A percentile compares a stretch with the other conserved stretches of the same genome.
These are phyloP conservation scores for Cryptosporidium sp. DNA, from an alignment of 169 alveolate species.

Conservation along the genomic window DNA sequence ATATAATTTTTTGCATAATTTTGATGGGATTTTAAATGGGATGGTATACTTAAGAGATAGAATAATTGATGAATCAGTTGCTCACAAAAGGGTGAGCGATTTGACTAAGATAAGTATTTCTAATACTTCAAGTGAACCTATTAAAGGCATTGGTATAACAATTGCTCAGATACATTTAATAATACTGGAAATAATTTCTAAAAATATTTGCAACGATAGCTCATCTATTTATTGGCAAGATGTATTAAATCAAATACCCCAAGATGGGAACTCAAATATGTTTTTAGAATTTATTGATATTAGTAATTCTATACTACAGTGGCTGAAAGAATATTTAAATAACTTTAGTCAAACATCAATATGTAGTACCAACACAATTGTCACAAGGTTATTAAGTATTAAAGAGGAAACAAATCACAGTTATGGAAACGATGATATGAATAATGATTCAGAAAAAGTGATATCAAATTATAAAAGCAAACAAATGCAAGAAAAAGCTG, in stretches of 20 bases:
- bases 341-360: background rate
- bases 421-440: background rate
- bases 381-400: background rate
- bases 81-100: background rate
- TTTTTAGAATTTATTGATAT: slow-evolving; percentile 32
- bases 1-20: background rate
- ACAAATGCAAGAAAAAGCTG: background rate
- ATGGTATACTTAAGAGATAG: slow-evolving; percentile 46
- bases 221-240: slow-evolving; percentile 71
- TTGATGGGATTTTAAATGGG: slow-evolving; percentile 49
- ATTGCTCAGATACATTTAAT: slow-evolving; percentile 31
- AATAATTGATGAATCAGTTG: slow-evolving; percentile 13
- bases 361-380: background rate
- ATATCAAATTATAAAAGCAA: background rate
- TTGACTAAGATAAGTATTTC: background rate
- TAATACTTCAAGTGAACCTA: background rate
- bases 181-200: slow-evolving; percentile 44
- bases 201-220: slow-evolving; percentile 32
- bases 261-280: slow-evolving; percentile 23
- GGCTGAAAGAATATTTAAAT: slow-evolving; percentile 53
- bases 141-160: slow-evolving; percentile 9
- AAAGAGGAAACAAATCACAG: slow-evolving; percentile 1
- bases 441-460: background rate
- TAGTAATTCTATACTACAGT: slow-evolving; percentile 49
- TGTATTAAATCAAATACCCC: slow-evolving; percentile 55